Percentiles rank a stretch among this genome's conserved stretches.
These are phyloP conservation scores for Botrytis porri DNA, from an alignment of 2,329 filamentous ascomycete genomes.

Conservation along the genomic window DNA sequence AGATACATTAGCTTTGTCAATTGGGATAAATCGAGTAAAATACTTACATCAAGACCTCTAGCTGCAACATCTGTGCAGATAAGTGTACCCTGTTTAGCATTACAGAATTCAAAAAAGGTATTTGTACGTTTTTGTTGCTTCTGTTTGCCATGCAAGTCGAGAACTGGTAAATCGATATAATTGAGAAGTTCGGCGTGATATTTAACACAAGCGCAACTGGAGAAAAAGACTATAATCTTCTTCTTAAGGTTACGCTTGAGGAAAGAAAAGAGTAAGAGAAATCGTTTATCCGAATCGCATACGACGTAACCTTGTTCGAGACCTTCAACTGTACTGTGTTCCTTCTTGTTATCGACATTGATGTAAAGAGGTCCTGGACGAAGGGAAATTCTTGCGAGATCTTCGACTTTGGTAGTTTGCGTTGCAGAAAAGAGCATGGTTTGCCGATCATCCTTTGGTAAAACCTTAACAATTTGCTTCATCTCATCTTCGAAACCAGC, in stretches of 20 bases:
- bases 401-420: constrained; percentile 97
- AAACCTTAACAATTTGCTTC: constrained; percentile 91
- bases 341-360: constrained; percentile 88
- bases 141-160: constrained; percentile 89
- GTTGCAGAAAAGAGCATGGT: constrained; percentile 99
- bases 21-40: background rate
- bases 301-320: constrained; percentile 95
- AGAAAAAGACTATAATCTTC: constrained; percentile 97
- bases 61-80: constrained; percentile 98
- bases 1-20: background rate
- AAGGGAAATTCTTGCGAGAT: constrained; percentile 89
- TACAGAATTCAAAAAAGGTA: constrained; percentile 95
- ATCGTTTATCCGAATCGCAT: constrained; percentile 90
- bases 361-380: constrained; percentile 90
- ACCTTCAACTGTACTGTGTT: constrained; percentile 88
- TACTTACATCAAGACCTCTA: constrained; percentile 77
- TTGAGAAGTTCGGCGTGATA: constrained; percentile 95
- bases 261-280: constrained; percentile 91
- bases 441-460: constrained; percentile 82
- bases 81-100: constrained; percentile 78
- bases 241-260: constrained; percentile 82
- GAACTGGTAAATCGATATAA: constrained; percentile 90
- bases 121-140: constrained; percentile 99
- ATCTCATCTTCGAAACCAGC: constrained; percentile 99
- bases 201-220: constrained; percentile 87